A percentile compares a stretch with the other conserved stretches of the same genome.
Evolutionary conservation across 2,329 filamentous ascomycete genomes (phyloP).

Genomic region (Zymoseptoria pseudotritici): DNA sequence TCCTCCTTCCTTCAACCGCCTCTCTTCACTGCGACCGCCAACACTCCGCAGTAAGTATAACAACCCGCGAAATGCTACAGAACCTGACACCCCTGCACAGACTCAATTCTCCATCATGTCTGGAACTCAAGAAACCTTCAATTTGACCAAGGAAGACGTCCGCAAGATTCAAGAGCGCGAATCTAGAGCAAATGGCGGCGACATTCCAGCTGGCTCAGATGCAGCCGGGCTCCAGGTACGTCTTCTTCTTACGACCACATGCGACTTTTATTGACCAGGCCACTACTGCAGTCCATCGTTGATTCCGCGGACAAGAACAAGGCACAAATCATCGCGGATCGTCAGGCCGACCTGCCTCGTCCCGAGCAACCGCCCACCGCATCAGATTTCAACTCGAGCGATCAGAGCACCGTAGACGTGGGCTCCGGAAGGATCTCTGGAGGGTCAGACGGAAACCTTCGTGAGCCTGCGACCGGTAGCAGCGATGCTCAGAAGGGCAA

Average conservation of each 20-base stretch:
- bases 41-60: neutral
- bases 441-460: conserved; percentile 36
- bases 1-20: neutral
- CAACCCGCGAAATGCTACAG: neutral
- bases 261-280: neutral
- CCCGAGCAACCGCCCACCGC: conserved; percentile 68
- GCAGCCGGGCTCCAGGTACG: conserved; percentile 42
- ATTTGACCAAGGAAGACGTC: conserved; percentile 43
- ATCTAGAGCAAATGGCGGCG: conserved; percentile 34
- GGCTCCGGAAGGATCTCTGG: conserved; percentile 50
- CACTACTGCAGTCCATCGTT: conserved; percentile 19
- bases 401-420: conserved; percentile 61
- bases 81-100: neutral
- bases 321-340: conserved; percentile 57
- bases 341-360: conserved; percentile 66
- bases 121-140: conserved; percentile 36
- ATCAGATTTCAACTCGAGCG: conserved; percentile 72
- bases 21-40: neutral
- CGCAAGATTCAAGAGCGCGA: conserved; percentile 41
- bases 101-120: conserved; percentile 21
- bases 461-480: conserved; percentile 45
- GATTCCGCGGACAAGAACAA: conserved; percentile 41
- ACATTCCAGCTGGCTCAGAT: conserved; percentile 38
- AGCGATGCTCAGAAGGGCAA: conserved; percentile 47
- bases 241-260: neutral